Base-by-base conservation (phyloP, 139 green algal genomes). In the Microglena sp. region DNA sequence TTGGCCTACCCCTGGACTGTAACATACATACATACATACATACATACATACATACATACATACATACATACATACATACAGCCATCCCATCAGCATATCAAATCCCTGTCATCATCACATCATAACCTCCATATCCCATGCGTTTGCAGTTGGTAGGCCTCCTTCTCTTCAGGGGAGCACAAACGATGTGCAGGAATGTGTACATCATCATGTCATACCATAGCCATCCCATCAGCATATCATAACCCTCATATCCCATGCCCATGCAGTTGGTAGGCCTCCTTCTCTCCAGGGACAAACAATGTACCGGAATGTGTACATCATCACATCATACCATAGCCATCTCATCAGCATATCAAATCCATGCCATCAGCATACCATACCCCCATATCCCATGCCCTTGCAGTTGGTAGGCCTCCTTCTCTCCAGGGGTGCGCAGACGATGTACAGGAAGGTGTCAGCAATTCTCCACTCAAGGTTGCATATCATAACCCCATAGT, bases 281-380 rank as follows among this genome's bases (percentile, higher is more conserved):
- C 56, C 53, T 84, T 33, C 67, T 84, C 21, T 62, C 63, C 22
- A 30, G 5, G 72, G 72, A 33, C 33, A 64, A 32, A 69, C 68
- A 0, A 53, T 28, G 2, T 75, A 75, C 40, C 68, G 63, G 45
- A 84, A 84, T 57, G 70, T 70, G 43, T 79, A 73, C 58, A 69
- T 69, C 56, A 78, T 80, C 60, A 84, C 68, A 4, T 58, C 73
- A 0, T 46, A 69, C 28, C 30, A 72, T 21, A 45, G 15, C 15
- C 58, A 65, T 27, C 33, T 33, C 8, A 65, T n/a, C n/a, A n/a
- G n/a, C n/a, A n/a, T n/a, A n/a, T n/a, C n/a, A n/a, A n/a, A n/a
- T n/a, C n/a, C n/a, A n/a, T n/a, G n/a, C n/a, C n/a, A n/a, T n/a
- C 29, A 45, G 22, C 43, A 2, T 40, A 40, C 8, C 29, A 22